Percentiles rank a stretch among this genome's conserved stretches.
Conservation (phyloP, 352 stramenopile genomes). For the Phytophthora chlamydospora region DNA sequence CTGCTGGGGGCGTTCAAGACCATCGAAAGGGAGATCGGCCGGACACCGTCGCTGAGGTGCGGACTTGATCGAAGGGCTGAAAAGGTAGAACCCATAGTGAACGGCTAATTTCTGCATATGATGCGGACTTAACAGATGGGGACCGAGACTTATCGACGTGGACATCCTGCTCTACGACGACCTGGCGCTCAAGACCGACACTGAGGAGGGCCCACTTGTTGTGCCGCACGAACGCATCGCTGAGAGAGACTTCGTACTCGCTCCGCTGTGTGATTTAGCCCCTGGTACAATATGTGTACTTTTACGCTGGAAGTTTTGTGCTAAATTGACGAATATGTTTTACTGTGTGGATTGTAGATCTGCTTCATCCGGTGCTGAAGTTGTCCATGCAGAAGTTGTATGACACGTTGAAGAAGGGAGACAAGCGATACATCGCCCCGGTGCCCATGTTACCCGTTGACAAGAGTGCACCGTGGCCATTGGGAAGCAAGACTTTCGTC, state of each 20-base stretch:
- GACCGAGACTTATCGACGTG: constrained; percentile 94
- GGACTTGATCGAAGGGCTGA: constrained; percentile 3
- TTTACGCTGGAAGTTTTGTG: neutral
- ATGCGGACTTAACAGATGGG: constrained; percentile 68
- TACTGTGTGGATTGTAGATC: constrained; percentile 35
- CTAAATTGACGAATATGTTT: neutral
- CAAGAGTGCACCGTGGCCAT: constrained; percentile 48
- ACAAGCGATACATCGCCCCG: constrained; percentile 42
- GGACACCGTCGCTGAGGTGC: constrained; percentile 67
- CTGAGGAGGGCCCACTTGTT: constrained; percentile 74
- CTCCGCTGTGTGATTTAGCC: constrained; percentile 94
- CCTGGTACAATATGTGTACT: constrained; percentile 31
- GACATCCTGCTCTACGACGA: constrained; percentile 95
- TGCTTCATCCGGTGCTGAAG: constrained; percentile 80
- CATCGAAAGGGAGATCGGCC: constrained; percentile 91
- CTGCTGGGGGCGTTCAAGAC: constrained; percentile 89
- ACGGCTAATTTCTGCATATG: constrained; percentile 8
- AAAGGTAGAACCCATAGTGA: constrained; percentile 1
- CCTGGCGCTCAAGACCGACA: constrained; percentile 69
- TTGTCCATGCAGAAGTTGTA: constrained; percentile 80
- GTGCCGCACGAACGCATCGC: constrained; percentile 95
- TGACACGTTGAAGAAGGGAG: constrained; percentile 31
- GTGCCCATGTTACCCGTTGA: constrained; percentile 59
- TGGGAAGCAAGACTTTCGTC: constrained; percentile 84
- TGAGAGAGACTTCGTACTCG: constrained; percentile 98